Evolutionary conservation across 148 eudicot genomes (phyloP).

Genomic region (Rheum nobile): DNA sequence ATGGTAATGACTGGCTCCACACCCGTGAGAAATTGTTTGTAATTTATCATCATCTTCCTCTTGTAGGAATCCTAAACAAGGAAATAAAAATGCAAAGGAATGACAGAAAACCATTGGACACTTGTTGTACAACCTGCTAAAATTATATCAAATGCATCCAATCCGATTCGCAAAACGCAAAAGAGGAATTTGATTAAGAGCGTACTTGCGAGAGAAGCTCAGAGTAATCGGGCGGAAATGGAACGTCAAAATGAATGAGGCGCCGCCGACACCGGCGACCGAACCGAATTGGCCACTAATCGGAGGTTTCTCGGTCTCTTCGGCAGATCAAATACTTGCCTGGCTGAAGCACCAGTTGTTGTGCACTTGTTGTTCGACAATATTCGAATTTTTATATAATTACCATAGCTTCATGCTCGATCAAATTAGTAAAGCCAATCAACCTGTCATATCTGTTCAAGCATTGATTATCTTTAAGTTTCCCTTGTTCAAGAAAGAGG

Average conservation of each 20-base stretch:
- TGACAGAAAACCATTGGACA: neutral
- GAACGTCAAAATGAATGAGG: conserved; percentile 33
- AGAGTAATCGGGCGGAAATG: conserved; percentile 48
- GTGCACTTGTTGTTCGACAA: too few relatives aligned
- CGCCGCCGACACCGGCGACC: conserved; percentile 18
- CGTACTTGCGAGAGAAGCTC: conserved; percentile 53
- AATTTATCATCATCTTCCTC: conserved; percentile 24
- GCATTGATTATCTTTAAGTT: too few relatives aligned
- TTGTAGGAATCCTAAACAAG: neutral
- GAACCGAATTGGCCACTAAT: conserved; percentile 20
- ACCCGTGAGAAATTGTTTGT: conserved; percentile 48
- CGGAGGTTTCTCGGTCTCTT: conserved; percentile 10
- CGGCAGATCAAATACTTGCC: neutral
- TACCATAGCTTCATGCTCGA: too few relatives aligned
- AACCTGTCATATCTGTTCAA: too few relatives aligned
- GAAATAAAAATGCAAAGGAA: neutral
- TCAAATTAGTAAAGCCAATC: too few relatives aligned
- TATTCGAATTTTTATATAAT: too few relatives aligned
- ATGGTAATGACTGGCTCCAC: conserved; percentile 47
- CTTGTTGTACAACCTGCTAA: neutral
- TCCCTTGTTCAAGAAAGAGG: too few relatives aligned
- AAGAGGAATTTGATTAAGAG: neutral
- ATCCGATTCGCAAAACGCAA: too few relatives aligned
- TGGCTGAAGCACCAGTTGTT: neutral
- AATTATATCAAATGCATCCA: too few relatives aligned